Conservation (phyloP, 2,329 filamentous ascomycete species). For the Ascochyta clinopodiicola region DNA sequence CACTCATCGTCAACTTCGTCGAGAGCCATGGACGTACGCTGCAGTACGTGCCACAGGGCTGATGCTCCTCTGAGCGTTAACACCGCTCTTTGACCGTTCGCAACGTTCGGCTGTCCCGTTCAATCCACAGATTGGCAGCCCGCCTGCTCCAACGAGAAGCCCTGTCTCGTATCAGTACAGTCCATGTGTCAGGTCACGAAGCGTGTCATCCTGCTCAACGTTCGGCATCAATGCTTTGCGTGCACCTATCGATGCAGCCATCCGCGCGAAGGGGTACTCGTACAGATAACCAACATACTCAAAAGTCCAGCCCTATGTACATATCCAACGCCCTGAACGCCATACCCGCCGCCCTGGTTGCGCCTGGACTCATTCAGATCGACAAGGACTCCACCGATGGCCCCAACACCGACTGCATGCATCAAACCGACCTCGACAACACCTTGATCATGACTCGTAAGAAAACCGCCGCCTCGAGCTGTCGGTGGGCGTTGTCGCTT, state of each 20-base stretch:
- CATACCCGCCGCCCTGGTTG: slow-evolving; percentile 6
- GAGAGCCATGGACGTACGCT: background rate
- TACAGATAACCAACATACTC: background rate
- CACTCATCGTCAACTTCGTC: slow-evolving; percentile 5
- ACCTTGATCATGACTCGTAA: slow-evolving; percentile 43
- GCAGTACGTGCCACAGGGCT: slow-evolving; percentile 12
- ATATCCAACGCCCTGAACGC: slow-evolving; percentile 1
- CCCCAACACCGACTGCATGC: slow-evolving; percentile 1
- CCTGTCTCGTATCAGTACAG: background rate
- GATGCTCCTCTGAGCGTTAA: slow-evolving; percentile 12
- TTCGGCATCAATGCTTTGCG: background rate
- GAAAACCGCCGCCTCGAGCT: slow-evolving; percentile 45
- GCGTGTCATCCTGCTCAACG: background rate
- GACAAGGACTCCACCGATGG: background rate
- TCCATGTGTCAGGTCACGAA: slow-evolving; percentile 9
- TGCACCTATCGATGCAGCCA: background rate
- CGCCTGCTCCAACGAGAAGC: slow-evolving; percentile 6
- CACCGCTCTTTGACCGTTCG: slow-evolving; percentile 5
- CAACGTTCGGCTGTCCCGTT: slow-evolving; percentile 2
- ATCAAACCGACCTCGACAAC: background rate
- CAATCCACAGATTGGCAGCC: slow-evolving; percentile 4
- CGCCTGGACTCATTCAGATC: background rate
- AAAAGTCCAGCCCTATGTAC: background rate
- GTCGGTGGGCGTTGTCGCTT: slow-evolving; percentile 30
- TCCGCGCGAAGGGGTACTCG: slow-evolving; percentile 1